A percentile compares a stretch with the other conserved stretches of the same genome.
Evolutionary conservation across 371 early-diverging fungal genomes (phyloP).

Genomic region (Mortierella sp.): DNA sequence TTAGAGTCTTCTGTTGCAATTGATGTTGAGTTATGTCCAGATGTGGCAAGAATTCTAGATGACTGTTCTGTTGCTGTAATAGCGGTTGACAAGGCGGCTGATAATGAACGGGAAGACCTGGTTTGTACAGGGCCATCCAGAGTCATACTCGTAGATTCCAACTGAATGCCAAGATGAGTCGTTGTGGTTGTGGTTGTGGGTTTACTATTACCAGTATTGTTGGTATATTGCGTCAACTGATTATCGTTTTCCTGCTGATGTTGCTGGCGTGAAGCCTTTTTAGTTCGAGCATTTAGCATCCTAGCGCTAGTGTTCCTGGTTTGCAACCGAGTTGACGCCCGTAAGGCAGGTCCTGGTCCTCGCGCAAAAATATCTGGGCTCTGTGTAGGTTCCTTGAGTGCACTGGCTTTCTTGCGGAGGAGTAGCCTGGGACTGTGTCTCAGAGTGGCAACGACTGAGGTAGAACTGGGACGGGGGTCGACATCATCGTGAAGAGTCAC

Average conservation of each 20-base stretch:
- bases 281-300: slow-evolving; percentile 35
- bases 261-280: slow-evolving; percentile 47
- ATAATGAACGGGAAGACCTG: slow-evolving; percentile 31
- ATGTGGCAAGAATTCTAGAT: slow-evolving; percentile 11
- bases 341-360: slow-evolving; percentile 52
- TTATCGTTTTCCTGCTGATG: slow-evolving; percentile 15
- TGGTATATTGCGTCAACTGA: slow-evolving; percentile 46
- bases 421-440: slow-evolving; percentile 52
- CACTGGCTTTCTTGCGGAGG: slow-evolving; percentile 53
- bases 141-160: slow-evolving; percentile 18
- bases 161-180: not conserved
- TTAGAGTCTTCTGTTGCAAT: slow-evolving; percentile 19
- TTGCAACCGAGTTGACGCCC: slow-evolving; percentile 49
- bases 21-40: slow-evolving; percentile 29
- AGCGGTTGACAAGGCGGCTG: slow-evolving; percentile 12
- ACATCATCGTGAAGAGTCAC: slow-evolving; percentile 25
- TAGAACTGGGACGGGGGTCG: slow-evolving; percentile 47
- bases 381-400: slow-evolving; percentile 53
- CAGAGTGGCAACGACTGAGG: slow-evolving; percentile 51
- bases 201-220: slow-evolving; percentile 5
- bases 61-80: slow-evolving; percentile 19
- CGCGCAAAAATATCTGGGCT: slow-evolving; percentile 57
- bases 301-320: slow-evolving; percentile 48
- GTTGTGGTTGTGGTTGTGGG: slow-evolving; percentile 15
- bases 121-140: slow-evolving; percentile 38